Evolutionary conservation across 108 stramenopile genomes (phyloP), one percentile per base, ranked within the genome.

Genomic region (Skeletonema costatum): DNA sequence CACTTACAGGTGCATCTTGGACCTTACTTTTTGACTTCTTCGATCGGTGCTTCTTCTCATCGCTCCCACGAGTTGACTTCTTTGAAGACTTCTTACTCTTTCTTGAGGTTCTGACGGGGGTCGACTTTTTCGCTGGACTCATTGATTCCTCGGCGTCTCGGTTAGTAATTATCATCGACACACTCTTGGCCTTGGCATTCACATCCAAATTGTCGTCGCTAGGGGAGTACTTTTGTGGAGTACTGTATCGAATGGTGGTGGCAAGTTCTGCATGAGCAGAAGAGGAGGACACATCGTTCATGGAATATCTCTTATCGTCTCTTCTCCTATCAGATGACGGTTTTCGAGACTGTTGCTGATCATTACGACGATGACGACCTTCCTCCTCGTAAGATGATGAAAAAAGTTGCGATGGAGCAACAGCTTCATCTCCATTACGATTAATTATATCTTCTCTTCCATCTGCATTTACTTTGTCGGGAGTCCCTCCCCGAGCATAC

Each of bases 71-170:
- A 56, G 53, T 7, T 56, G 53, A 56, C 25, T 56, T 56, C 53
- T 56, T 56, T 19, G 53, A 56, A 29, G 53, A 56, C 53, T 56
- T 56, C 9, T 56, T 56, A 56, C 53, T 56, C 53, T 56, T 56
- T 4, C n/a, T 56, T 12, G 44, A 16, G 11, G 11, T 46, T 12
- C 11, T 46, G 44, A 16, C 44, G 14, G 11, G 7, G 44, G 44
- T 11, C 11, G 44, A 16, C 44, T 46, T 46, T 14, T 25, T 25
- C 50, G 50, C 11, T 46, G 44, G 44, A 46, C 44, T 46, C 44
- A 50, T 21, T 1, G 51, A 53, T 53, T 53, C 51, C 51, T 53
- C 21, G 51, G 51, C 51, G 5, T 53, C 51, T 53, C 51, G 17
- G 25, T 25, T 9, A 25, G 51, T 53, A 1, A 53, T 9, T 1